Evolutionary conservation across 169 alveolate species (phyloP).

Genomic region (Eimeria tenella): DNA sequence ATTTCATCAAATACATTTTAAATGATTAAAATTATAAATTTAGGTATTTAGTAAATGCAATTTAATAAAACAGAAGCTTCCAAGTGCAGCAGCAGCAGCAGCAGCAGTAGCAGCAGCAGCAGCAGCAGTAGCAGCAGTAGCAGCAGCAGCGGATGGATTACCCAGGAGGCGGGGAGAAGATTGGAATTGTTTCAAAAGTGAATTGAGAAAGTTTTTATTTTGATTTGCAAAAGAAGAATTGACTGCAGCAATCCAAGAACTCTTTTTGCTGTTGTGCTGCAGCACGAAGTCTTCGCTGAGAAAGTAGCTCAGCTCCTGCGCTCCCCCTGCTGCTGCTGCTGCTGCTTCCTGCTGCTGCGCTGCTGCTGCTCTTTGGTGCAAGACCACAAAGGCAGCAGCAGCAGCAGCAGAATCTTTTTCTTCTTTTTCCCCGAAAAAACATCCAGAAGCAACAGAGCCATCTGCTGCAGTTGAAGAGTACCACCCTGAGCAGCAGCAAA

Average conservation of each 20-base stretch:
- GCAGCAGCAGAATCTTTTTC: neutral
- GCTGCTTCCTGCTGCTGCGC: neutral
- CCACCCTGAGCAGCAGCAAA: slow-evolving; percentile 53
- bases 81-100: too few species aligned
- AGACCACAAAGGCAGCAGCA: slow-evolving; percentile 45
- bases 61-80: too few species aligned
- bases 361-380: neutral
- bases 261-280: slow-evolving; percentile 15
- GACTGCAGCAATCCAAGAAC: slow-evolving; percentile 45
- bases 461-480: neutral
- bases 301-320: neutral
- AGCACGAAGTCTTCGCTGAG: slow-evolving; percentile 29
- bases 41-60: neutral
- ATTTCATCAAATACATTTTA: neutral
- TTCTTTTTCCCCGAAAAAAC: slow-evolving; percentile 55
- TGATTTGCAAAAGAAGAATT: slow-evolving; percentile 21
- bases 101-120: too few species aligned
- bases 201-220: neutral
- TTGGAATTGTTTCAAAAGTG: slow-evolving; percentile 36
- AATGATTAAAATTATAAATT: neutral
- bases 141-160: too few species aligned
- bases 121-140: too few species aligned
- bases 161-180: too few species aligned
- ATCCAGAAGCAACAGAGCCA: slow-evolving; percentile 5
- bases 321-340: neutral